These are phyloP conservation scores for Cystobasidium slooffiae DNA, from an alignment of 1,284 basidiomycete species.

Conservation along the genomic window DNA sequence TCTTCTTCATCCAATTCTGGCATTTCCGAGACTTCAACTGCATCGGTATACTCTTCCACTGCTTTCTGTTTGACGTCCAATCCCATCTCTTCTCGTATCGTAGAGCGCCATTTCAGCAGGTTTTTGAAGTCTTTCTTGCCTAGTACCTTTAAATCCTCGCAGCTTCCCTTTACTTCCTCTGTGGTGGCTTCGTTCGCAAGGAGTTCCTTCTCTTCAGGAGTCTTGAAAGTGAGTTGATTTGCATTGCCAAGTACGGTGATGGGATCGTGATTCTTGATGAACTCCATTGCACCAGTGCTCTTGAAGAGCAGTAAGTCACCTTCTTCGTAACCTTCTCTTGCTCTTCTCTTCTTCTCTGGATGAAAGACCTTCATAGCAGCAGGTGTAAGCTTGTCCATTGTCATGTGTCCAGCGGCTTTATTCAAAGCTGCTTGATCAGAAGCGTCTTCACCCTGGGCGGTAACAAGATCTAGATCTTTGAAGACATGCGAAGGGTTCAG, in stretches of 20 bases:
- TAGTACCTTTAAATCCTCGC: slow-evolving; percentile 91
- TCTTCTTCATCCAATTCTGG: slow-evolving; percentile 83
- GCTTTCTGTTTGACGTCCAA: slow-evolving; percentile 69
- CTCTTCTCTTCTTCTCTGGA: slow-evolving; percentile 92
- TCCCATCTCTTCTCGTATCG: slow-evolving; percentile 83
- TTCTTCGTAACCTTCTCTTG: slow-evolving; percentile 94
- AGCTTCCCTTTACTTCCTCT: slow-evolving; percentile 77
- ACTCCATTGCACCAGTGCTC: slow-evolving; percentile 72
- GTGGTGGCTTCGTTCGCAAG: slow-evolving; percentile 72
- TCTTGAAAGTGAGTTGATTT: slow-evolving; percentile 80
- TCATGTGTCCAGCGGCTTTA: slow-evolving; percentile 39
- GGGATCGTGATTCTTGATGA: slow-evolving; percentile 69
- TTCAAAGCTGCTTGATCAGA: slow-evolving; percentile 41
- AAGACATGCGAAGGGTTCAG: slow-evolving; percentile 97
- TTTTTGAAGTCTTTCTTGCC: slow-evolving; percentile 97
- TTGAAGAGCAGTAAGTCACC: slow-evolving; percentile 92
- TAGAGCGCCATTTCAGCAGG: slow-evolving; percentile 86
- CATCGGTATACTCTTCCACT: slow-evolving; percentile 73
- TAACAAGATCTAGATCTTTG: slow-evolving; percentile 72
- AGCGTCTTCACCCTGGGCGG: slow-evolving; percentile 39
- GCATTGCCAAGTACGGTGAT: slow-evolving; percentile 78
- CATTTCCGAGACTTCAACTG: slow-evolving; percentile 65
- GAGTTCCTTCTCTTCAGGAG: slow-evolving; percentile 84
- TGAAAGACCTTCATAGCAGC: slow-evolving; percentile 79
- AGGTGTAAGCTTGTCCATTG: slow-evolving; percentile 61